Evolutionary conservation across 83 land plant genomes (phyloP), one percentile per base, ranked within the genome.

Genomic region (Thuja plicata): DNA sequence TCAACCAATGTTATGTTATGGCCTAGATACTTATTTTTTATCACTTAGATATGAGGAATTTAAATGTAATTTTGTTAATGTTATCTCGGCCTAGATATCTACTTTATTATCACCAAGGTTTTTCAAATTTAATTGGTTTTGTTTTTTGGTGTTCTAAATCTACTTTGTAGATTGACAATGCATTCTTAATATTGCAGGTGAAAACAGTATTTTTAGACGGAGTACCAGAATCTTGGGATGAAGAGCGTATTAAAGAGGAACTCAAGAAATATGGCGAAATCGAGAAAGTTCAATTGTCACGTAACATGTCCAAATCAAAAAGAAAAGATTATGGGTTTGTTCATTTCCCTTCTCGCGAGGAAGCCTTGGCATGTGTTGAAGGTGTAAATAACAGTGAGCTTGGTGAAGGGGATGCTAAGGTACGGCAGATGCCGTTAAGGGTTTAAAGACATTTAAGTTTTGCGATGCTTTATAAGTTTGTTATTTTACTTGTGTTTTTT

Each of bases 271-370:
- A 89, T 91, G 96, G 96, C n/a, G 89, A 90, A 60, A 92, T 94
- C 16, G 95, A 95, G 46, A 92, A 89, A 37, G 89, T 94, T 60
- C 90, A 90, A 35, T 85, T 95, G 50, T 91, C 91, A 13, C 87
- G 89, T 55, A 92, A 91, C 85, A 89, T 90, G 54, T 37, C 88
- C 13, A 84, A 87, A 0, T 84, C 90, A 17, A 95, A 92, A 85
- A 83, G 93, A 78, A 95, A 91, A 62, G 95, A 95, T 84, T 94
- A 87, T 91, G 96, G 93, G n/a, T 95, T 94, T 88, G 91, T 94
- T 30, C 82, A 91, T 16, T 95, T 90, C 87, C 16, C 89, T 45
- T 89, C 92, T 35, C 92, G 94, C 1, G 96, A 95, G 80, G 94
- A 90, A 82, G 96, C 96, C 27, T 10, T 93, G n/a, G 93, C 94